These are phyloP conservation scores for Lachnum nothofagi DNA, from an alignment of 2,329 filamentous ascomycete species.

Conservation along the genomic window DNA sequence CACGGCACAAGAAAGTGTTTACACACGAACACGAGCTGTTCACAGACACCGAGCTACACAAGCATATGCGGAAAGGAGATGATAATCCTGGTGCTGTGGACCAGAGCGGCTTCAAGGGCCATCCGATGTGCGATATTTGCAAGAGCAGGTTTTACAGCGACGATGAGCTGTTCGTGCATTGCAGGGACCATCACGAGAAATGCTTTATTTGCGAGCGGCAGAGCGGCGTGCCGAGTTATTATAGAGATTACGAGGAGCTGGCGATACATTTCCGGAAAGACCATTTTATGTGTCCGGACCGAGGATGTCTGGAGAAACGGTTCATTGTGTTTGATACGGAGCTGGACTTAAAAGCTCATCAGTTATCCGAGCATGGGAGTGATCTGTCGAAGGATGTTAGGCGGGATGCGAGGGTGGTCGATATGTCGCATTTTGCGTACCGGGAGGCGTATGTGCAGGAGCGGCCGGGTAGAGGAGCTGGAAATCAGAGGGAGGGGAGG, in stretches of 20 bases:
- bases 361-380: slow-evolving; percentile 75
- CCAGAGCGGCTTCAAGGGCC: slow-evolving; percentile 93
- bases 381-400: slow-evolving; percentile 76
- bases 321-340: slow-evolving; percentile 95
- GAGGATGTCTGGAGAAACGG: slow-evolving; percentile 91
- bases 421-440: slow-evolving; percentile 81
- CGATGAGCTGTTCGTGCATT: slow-evolving; percentile 91
- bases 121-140: slow-evolving; percentile 92
- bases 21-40: slow-evolving; percentile 97
- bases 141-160: slow-evolving; percentile 88
- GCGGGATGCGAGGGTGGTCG: slow-evolving; percentile 76
- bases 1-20: slow-evolving; percentile 94
- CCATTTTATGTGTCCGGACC: slow-evolving; percentile 79
- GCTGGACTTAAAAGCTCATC: slow-evolving; percentile 90
- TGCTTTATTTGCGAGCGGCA: slow-evolving; percentile 85
- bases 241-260: slow-evolving; percentile 77
- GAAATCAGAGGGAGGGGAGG: slow-evolving; percentile 38
- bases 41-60: slow-evolving; percentile 70
- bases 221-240: slow-evolving; percentile 71
- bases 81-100: slow-evolving; percentile 83
- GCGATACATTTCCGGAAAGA: slow-evolving; percentile 83
- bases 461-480: slow-evolving; percentile 45
- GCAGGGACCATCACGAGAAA: slow-evolving; percentile 86
- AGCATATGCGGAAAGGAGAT: slow-evolving; percentile 86
- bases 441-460: slow-evolving; percentile 66